Evolutionary conservation across 2,329 filamentous ascomycete species (phyloP).

Genomic region (Fusarium sp.): DNA sequence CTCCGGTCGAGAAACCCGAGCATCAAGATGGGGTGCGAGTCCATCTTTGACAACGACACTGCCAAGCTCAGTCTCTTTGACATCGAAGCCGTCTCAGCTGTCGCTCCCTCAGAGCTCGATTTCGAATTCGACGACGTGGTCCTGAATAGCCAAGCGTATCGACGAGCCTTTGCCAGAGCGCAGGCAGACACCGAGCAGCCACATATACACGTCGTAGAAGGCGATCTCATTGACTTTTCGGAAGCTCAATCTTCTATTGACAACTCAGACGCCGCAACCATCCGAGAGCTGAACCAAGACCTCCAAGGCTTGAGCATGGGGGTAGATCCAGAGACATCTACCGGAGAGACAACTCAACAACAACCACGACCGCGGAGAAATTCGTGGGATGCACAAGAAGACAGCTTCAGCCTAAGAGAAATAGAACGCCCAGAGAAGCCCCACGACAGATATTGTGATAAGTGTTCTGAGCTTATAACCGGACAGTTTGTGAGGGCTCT

Average conservation of each 20-base stretch:
- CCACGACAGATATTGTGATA: background rate
- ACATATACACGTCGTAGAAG: background rate
- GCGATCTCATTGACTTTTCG: background rate
- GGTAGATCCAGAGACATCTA: no score
- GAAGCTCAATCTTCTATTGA: background rate
- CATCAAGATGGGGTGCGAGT: background rate
- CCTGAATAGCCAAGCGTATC: background rate
- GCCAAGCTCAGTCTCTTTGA: background rate
- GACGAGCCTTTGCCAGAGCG: background rate
- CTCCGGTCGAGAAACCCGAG: background rate
- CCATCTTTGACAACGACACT: slow-evolving; percentile 1
- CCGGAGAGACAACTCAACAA: background rate
- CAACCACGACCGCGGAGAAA: background rate
- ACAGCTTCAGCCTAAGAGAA: background rate
- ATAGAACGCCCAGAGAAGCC: background rate
- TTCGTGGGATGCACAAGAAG: background rate
- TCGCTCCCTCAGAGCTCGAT: slow-evolving; percentile 8
- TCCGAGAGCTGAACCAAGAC: background rate
- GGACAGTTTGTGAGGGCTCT: background rate
- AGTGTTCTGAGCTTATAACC: background rate
- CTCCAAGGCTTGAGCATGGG: background rate
- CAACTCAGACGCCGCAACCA: background rate
- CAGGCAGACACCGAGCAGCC: background rate
- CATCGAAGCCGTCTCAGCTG: background rate
- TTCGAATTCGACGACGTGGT: slow-evolving; percentile 6